Evolutionary conservation across 805 yeast species (phyloP), one percentile per base, ranked within the genome.

Genomic region (Wickerhamiella kurtzmanii): DNA sequence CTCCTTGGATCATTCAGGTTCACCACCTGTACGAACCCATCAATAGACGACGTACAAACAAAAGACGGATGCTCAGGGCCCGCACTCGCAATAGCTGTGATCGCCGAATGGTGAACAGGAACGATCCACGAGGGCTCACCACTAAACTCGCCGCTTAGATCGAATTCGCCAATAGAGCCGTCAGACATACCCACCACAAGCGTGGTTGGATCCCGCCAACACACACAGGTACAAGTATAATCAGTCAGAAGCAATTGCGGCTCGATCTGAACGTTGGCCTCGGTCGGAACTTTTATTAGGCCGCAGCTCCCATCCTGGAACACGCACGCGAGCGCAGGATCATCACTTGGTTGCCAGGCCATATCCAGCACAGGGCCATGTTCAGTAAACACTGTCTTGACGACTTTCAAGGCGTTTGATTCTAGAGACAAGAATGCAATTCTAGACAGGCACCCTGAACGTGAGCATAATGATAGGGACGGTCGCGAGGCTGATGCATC

Each of bases 101-200:
- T 61, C 45, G 64, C 64, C 0, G 69, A 64, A 2, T 63, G 60
- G 45, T 68, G 72, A 3, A 71, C 47, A 19, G 68, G 70, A 22
- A 58, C 55, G 21, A 66, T 58, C 48, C 51, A 69, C 1, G 70
- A 64, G 0, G 76, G 77, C 17, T 20, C 6, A 6, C 32, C 32
- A 25, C 32, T 25, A 0, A 46, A 18, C 1, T 41, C 28, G 15
- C 61, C 61, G 2, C 53, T 36, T 1, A 77, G 53, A 9, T 69
- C 64, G 48, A 70, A 79, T 55, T 80, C 86, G 0, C 77, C 78
- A 8, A 82, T 61, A 25, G 64, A 65, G 0, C 92, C 92, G 45
- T 74, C 72, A 2, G 67, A 60, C 3, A 75, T 70, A 0, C 88
- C 89, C 25, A 76, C 74, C 2, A 79, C 58, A 1, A 82, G 58